A percentile compares a stretch with the other conserved stretches of the same genome.
These are phyloP conservation scores for Nakaseomyces nivariensis DNA, from an alignment of 1,139 yeast genomes.

Conservation along the genomic window DNA sequence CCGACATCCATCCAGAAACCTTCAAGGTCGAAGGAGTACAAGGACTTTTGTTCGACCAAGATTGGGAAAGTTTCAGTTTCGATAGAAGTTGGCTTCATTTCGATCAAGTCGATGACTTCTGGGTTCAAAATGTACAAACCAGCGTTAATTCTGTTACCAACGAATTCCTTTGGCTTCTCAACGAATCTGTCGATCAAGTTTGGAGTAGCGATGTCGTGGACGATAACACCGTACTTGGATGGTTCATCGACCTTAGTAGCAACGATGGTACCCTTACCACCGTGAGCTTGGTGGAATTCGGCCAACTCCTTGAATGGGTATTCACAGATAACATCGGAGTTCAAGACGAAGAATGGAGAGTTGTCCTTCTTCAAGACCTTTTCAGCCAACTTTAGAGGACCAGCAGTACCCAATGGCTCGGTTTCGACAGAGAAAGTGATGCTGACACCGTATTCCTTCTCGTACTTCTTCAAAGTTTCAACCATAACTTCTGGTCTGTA, in stretches of 20 bases:
- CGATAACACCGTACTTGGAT: conserved; percentile 98
- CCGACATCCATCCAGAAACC: conserved; percentile 99
- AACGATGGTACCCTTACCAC: conserved; percentile 96
- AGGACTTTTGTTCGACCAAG: conserved; percentile 77
- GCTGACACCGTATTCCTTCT: conserved; percentile 83
- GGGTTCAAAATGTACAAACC: conserved; percentile 97
- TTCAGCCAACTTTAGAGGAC: conserved; percentile 97
- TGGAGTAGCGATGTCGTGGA: conserved; percentile 86
- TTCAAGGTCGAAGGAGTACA: conserved; percentile 94
- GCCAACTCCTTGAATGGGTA: conserved; percentile 93
- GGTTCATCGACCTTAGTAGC: conserved; percentile 99
- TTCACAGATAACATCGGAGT: conserved; percentile 97
- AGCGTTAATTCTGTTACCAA: conserved; percentile 95
- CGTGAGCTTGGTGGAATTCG: conserved; percentile 88
- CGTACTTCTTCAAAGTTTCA: conserved; percentile 85
- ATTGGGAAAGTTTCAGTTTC: conserved; percentile 99
- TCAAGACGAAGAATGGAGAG: conserved; percentile 93
- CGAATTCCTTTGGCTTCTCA: conserved; percentile 98
- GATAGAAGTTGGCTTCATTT: conserved; percentile 95
- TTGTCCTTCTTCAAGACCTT: conserved; percentile 86
- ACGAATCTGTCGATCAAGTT: conserved; percentile 96
- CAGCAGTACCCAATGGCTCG: conserved; percentile 99
- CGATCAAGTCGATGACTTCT: conserved; percentile 89
- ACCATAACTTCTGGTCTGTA: conserved; percentile 99
- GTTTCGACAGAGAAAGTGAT: conserved; percentile 98